Percentiles rank a stretch among this genome's conserved stretches.
Conservation (phyloP, 768 basidiomycete genomes). For the Russula emetica region DNA sequence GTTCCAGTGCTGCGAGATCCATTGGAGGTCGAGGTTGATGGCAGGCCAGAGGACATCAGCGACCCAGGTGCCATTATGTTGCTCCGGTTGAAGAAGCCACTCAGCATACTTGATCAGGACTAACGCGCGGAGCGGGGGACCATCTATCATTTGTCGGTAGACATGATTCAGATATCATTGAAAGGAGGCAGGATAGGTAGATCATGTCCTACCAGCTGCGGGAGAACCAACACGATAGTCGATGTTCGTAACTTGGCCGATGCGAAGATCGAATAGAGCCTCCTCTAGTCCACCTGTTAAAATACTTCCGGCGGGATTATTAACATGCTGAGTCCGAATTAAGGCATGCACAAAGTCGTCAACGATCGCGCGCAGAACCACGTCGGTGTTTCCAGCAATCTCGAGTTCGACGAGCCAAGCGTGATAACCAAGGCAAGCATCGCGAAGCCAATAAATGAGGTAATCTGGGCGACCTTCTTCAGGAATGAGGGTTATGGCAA, state of each 20-base stretch:
- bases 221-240: slow-evolving; percentile 5
- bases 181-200: background rate
- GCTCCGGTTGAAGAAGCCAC: slow-evolving; percentile 14
- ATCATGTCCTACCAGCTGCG: slow-evolving; percentile 14
- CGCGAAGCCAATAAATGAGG: slow-evolving; percentile 18
- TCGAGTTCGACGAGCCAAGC: slow-evolving; percentile 15
- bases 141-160: slow-evolving; percentile 2
- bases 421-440: slow-evolving; percentile 10
- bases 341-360: slow-evolving; percentile 14
- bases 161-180: background rate
- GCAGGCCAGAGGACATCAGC: slow-evolving; percentile 20
- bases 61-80: slow-evolving; percentile 19
- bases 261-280: slow-evolving; percentile 13
- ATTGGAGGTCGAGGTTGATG: slow-evolving; percentile 3
- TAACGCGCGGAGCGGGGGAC: slow-evolving; percentile 16
- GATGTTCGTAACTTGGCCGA: background rate
- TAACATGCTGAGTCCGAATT: slow-evolving; percentile 15
- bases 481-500: slow-evolving; percentile 6
- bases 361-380: slow-evolving; percentile 6
- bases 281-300: slow-evolving; percentile 17
- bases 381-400: background rate
- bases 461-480: slow-evolving; percentile 12
- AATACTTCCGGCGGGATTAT: background rate
- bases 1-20: background rate
- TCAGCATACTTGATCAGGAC: slow-evolving; percentile 20